Evolutionary conservation across 163 green algal species (phyloP), one percentile per base, ranked within the genome.

Genomic region (Chlamydomonas reinhardtii): DNA sequence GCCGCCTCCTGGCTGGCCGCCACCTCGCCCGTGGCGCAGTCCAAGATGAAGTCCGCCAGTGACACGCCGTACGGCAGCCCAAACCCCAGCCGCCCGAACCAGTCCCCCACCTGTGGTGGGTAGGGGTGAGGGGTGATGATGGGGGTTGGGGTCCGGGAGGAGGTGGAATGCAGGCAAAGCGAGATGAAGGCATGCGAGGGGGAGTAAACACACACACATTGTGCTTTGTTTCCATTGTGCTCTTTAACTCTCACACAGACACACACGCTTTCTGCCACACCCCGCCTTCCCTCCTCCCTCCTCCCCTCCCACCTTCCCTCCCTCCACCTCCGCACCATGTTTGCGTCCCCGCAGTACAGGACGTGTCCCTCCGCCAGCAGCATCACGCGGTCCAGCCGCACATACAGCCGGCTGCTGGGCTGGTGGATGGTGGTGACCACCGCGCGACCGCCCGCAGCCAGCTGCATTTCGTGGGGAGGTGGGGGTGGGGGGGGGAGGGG

Each of bases 401-500:
- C 95, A 89, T 98, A 96, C 74, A 99, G 88, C n/a, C 94, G 90
- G 0, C 87, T 94, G 82, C 90, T 95, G 34, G 95, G 95, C 92
- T 97, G 94, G 86, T 98, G 94, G 79, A 97, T 97, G 78, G 95
- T 98, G 39, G 95, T 93, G 20, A 88, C 61, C 20, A 99, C 91
- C 24, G 93, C 87, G 12, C 97, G 93, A 25, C 97, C 97, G 29
- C 95, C 96, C 6, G 73, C 27, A 0, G 96, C 95, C 61, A 96
- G 83, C 83, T 84, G 64, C 4, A 61, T 29, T 29, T 2, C 6
- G 27, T 2, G 27, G 62, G 4, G 14, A n/a, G 16, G 2, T 22
- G 3, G 66, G n/a, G 32, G 66, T 20, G 29, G 66, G 66, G 66
- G 22, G n/a, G 66, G 66, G 29, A 4, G n/a, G 27, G 4, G n/a